Evolutionary conservation across 768 basidiomycete genomes (phyloP), one percentile per base, ranked within the genome.

Genomic region (Sistotremastrum niveocremeum): DNA sequence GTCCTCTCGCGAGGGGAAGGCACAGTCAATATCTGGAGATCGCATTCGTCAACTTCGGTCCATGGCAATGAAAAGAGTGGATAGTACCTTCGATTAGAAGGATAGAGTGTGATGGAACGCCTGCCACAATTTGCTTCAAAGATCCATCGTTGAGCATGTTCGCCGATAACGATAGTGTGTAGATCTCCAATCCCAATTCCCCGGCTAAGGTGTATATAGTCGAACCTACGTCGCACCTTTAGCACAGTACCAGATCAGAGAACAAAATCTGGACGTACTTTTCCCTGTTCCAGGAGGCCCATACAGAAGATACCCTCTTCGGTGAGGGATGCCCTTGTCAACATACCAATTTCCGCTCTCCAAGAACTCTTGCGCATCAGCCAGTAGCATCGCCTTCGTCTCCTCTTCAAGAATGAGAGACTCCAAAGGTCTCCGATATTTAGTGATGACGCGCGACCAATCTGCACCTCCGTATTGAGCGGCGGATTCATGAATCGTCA

Each of bases 251-350:
- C 2, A 32, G 6, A n/a, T 20, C 47, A 7, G 4, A 6, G 70
- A 73, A 7, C n/a, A 49, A 33, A 7, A 11, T 11, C 7, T 11
- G 12, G 9, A 45, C 47, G 12, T 39, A 76, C 73, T 77, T 59
- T 77, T 79, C 5, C 76, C 77, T 5, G 73, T 76, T 11, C 76
- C 76, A n/a, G 76, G 75, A 12, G 73, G 74, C 0, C 77, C 77
- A 56, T 74, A 63, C 4, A 79, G 59, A 11, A 78, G 60, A 49
- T 75, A 77, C 0, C 77, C 77, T 30, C 76, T 62, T 6, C 72
- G 64, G 50, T 77, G 69, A 2, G 77, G 76, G 41, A 78, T 78
- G 0, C 77, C 76, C 0, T 72, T 70, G 37, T 69, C 65, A 34
- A 60, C 49, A 51, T 78, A 79, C 77, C 77, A 79, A n/a, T 69